These are phyloP conservation scores for Gossypium arboreum DNA, from an alignment of 345 rosid species.

Conservation along the genomic window DNA sequence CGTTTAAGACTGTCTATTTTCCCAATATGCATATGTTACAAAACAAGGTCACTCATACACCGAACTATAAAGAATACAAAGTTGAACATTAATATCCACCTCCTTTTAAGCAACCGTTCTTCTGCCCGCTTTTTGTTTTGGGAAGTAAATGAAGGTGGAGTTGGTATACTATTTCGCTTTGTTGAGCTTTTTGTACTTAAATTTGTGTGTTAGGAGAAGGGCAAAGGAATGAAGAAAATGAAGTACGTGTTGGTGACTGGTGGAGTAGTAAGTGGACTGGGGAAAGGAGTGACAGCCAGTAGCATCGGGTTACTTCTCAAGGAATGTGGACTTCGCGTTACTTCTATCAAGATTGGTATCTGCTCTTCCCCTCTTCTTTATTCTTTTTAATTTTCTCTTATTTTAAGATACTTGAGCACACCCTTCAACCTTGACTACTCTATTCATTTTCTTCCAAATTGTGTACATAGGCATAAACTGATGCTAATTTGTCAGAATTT, in stretches of 20 bases:
- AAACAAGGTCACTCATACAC: no score
- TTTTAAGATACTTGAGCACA: no score
- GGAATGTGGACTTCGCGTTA: conserved; percentile 77
- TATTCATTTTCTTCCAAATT: background rate
- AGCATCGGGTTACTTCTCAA: conserved; percentile 65
- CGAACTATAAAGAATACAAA: no score
- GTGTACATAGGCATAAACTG: background rate
- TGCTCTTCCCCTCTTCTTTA: background rate
- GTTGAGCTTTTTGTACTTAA: no score
- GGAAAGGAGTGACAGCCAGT: conserved; percentile 70
- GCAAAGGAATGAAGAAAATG: conserved; percentile 30
- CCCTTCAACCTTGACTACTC: background rate
- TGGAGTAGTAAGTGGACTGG: conserved; percentile 69
- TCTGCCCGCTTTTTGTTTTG: no score
- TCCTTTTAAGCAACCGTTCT: no score
- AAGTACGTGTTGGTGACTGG: conserved; percentile 64
- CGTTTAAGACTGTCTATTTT: no score
- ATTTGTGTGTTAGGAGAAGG: background rate
- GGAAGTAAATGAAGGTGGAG: no score
- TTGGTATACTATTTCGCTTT: no score
- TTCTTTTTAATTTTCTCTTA: background rate
- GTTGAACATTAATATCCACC: no score
- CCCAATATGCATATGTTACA: no score
- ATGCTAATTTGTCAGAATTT: background rate
- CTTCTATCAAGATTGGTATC: conserved; percentile 76